A percentile compares a stretch with the other conserved stretches of the same genome.
Conservation (phyloP, 2,329 filamentous ascomycete genomes). For the Pseudogymnoascus sp. region DNA sequence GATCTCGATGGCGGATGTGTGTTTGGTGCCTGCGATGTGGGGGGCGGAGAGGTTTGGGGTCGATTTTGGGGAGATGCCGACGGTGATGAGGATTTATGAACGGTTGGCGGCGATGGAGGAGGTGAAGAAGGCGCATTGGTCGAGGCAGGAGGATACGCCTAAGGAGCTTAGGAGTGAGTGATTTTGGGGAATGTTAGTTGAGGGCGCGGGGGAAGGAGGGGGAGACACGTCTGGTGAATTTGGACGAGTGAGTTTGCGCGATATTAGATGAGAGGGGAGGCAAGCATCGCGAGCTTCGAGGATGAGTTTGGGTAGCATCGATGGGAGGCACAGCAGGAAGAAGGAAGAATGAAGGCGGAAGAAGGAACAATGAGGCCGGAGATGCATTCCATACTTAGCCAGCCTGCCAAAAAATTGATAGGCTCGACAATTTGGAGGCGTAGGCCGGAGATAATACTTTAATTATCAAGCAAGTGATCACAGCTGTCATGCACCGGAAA, state of each 20-base stretch:
- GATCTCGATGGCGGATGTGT: conserved; percentile 52
- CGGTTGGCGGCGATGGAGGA: conserved; percentile 42
- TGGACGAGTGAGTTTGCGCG: not conserved
- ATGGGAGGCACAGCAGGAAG: not conserved
- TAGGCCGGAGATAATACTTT: not conserved
- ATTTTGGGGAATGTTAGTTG: not conserved
- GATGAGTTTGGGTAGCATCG: not conserved
- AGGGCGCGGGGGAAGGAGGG: not conserved
- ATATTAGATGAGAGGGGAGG: not conserved
- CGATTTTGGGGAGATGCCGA: conserved; percentile 42
- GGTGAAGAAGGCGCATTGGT: conserved; percentile 47
- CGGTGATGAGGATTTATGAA: conserved; percentile 38
- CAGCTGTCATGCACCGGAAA: not conserved
- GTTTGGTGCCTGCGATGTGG: conserved; percentile 51
- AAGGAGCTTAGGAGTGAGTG: conserved; percentile 33
- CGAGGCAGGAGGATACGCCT: conserved; percentile 46
- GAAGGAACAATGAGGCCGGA: not conserved
- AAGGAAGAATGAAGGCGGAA: not conserved
- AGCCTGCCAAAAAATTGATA: not conserved
- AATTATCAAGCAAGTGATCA: not conserved
- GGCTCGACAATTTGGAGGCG: not conserved
- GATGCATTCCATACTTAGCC: not conserved
- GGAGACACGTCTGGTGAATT: not conserved
- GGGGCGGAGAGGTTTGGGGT: conserved; percentile 49
- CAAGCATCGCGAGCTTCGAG: not conserved